Evolutionary conservation across 1,284 basidiomycete genomes (phyloP), one percentile per base, ranked within the genome.

Genomic region (Rhodotorula sp.): DNA sequence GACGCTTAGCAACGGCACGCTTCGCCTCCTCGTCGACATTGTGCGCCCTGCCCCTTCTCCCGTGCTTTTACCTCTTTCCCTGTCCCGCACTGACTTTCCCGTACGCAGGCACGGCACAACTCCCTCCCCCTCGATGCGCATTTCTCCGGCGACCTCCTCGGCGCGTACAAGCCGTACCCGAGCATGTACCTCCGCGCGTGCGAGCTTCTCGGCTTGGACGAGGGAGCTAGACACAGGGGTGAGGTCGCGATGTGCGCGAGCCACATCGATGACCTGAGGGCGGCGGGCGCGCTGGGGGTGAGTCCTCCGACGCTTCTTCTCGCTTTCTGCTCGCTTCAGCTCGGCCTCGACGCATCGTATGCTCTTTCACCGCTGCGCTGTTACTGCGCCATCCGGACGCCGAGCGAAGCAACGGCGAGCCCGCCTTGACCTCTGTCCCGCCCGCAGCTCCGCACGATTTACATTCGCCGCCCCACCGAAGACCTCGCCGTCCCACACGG

Each of bases 241-340:
- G 75, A 81, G 54, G 73, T 79, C 4, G 79, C 77, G 8, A 80
- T 81, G 78, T 79, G 80, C 10, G 81, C 81, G 13, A 78, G 76
- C 17, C 81, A 81, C 58, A 76, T 77, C 1, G 79, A 80, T 39
- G 81, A 81, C 62, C 67, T 81, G 13, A 70, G 75, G 27, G 80
- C 80, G 4, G 81, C 81, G 2, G 72, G 66, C 27, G 67, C 71
- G 13, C 74, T 75, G 36, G 75, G 75, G 32, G 80, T 81, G 67
- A 53, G 79, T 61, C 25, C 8, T 34, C 60, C 13, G 3, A 15
- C 9, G 37, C 22, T 27, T 39, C 36, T 19, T 19, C n/a, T 9
- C 29, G 41, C 32, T 44, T 5, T 17, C 56, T 15, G 27, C 13
- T 44, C n/a, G 17, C 46, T 61, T 13, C 19, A 19, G 19, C 21